A percentile compares a stretch with the other conserved stretches of the same genome.
Evolutionary conservation across 2,329 filamentous ascomycete species (phyloP).

Genomic region (Colletotrichum sp.): DNA sequence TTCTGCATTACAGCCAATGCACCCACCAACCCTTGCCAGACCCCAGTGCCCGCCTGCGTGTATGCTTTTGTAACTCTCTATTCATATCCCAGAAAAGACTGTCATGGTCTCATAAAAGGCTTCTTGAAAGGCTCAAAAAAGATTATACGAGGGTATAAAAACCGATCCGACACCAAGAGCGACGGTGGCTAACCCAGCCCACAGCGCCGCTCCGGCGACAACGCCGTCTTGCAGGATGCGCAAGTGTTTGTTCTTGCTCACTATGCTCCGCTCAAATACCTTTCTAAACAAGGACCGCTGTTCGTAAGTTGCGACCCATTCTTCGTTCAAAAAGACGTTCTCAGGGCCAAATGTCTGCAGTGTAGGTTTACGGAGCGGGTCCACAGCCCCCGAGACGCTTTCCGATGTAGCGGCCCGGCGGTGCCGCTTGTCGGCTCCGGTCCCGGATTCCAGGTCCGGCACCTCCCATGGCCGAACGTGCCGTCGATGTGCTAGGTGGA

Average conservation of each 20-base stretch:
- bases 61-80: not conserved
- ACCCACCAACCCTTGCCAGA: not conserved
- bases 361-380: slow-evolving; percentile 23
- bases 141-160: slow-evolving; percentile 22
- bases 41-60: not conserved
- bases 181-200: slow-evolving; percentile 27
- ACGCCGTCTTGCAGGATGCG: slow-evolving; percentile 31
- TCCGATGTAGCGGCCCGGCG: slow-evolving; percentile 17
- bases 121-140: slow-evolving; percentile 3
- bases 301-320: slow-evolving; percentile 24
- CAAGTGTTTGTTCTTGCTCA: slow-evolving; percentile 27
- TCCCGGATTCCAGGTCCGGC: slow-evolving; percentile 33
- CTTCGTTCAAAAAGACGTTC: slow-evolving; percentile 27
- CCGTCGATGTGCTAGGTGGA: slow-evolving; percentile 34
- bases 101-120: not conserved
- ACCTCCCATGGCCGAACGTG: slow-evolving; percentile 43
- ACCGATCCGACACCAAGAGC: slow-evolving; percentile 23
- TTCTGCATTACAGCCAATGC: not conserved
- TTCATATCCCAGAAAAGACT: not conserved
- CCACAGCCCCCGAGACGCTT: slow-evolving; percentile 17
- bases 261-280: slow-evolving; percentile 24
- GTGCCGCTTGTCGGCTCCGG: slow-evolving; percentile 20
- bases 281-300: slow-evolving; percentile 21
- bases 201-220: slow-evolving; percentile 28
- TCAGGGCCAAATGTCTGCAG: slow-evolving; percentile 28